These are phyloP conservation scores for Phylloporus arenicola DNA, from an alignment of 768 basidiomycete genomes.

Conservation along the genomic window DNA sequence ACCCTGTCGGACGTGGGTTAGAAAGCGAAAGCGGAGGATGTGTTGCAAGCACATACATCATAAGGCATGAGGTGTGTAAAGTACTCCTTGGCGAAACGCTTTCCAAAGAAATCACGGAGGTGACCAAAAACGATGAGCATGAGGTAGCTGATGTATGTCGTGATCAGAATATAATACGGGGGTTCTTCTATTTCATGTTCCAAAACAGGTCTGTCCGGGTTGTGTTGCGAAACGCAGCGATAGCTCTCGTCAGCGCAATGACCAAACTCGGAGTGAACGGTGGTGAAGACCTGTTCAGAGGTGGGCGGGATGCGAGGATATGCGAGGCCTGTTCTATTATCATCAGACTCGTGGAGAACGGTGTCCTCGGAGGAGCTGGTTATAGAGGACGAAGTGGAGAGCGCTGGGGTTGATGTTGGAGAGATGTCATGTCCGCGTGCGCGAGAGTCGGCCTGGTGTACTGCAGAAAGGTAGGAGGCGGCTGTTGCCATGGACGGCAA, in stretches of 20 bases:
- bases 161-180: constrained; percentile 86
- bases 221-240: constrained; percentile 63
- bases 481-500: neutral
- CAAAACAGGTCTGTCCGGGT: constrained; percentile 39
- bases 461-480: no score
- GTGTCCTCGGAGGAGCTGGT: no score
- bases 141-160: constrained; percentile 91
- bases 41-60: constrained; percentile 53
- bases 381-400: no score
- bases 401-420: no score
- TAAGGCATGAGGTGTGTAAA: constrained; percentile 82
- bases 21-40: constrained; percentile 1
- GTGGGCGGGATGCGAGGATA: constrained; percentile 50
- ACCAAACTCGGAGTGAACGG: constrained; percentile 88
- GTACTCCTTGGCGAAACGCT: constrained; percentile 59
- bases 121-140: constrained; percentile 90
- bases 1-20: constrained; percentile 50
- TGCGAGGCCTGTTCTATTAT: no score
- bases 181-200: constrained; percentile 73
- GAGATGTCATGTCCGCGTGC: no score
- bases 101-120: constrained; percentile 92
- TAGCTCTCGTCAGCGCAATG: constrained; percentile 77
- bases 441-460: no score
- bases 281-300: constrained; percentile 72
- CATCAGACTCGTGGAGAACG: no score